A percentile compares a stretch with the other conserved stretches of the same genome.
phyloP scores from a whole-genome alignment of 257 asterid species.

The Nicotiana attenuata region DNA sequence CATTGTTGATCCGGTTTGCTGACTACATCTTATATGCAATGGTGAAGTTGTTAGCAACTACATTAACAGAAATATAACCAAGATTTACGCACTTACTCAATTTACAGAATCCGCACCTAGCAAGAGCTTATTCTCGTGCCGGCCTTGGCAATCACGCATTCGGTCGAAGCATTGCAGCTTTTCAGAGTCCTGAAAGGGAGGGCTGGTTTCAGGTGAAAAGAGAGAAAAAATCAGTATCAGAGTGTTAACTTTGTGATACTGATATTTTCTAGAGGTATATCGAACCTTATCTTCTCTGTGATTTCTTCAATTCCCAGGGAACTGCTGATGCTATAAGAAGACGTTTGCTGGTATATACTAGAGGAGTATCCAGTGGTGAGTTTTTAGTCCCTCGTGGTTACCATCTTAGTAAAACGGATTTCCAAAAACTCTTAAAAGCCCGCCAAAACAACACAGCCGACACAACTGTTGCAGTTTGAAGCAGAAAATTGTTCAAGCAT shows the following conservation, averaged over 20 bases:
- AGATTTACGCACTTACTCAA: conserved; percentile 76
- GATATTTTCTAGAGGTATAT: neutral
- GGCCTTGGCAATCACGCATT: conserved; percentile 51
- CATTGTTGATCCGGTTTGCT: neutral
- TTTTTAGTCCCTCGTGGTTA: conserved; percentile 73
- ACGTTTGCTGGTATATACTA: conserved; percentile 50
- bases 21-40: conserved; percentile 11
- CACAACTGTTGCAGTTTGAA: conserved; percentile 44
- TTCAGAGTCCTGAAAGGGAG: conserved; percentile 60
- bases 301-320: conserved; percentile 36
- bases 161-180: conserved; percentile 71
- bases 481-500: conserved; percentile 24
- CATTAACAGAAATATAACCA: conserved; percentile 70
- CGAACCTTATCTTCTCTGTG: neutral
- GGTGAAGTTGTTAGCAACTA: conserved; percentile 86
- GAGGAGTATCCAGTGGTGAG: conserved; percentile 55
- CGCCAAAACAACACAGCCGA: conserved; percentile 42
- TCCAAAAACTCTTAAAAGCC: conserved; percentile 43
- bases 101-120: conserved; percentile 80
- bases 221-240: neutral
- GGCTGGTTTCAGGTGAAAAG: conserved; percentile 65
- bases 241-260: neutral
- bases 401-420: conserved; percentile 75
- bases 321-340: conserved; percentile 78
- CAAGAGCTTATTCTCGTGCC: conserved; percentile 62